Base-by-base conservation (phyloP, 257 asterid species). In the Parsonsia alboflavescens region DNA sequence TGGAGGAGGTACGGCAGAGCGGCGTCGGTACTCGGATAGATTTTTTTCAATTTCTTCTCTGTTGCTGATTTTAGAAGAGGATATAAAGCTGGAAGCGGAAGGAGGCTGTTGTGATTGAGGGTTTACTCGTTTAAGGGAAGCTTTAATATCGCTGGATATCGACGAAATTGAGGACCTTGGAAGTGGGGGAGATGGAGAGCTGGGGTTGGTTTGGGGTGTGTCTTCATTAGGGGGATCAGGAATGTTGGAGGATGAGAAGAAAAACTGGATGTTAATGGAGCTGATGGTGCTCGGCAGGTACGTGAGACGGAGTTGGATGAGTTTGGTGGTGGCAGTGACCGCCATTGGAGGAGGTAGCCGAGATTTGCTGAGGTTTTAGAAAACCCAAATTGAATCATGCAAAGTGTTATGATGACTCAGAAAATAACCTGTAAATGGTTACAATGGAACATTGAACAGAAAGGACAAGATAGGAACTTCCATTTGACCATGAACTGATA, bases 251-350 rank as follows among this genome's bases (percentile, higher is more conserved):
- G 70, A 39, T 44, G 73, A 81, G 28, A 72, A 70, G 19, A 52
- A 62, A 69, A 53, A 70, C 30, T 10, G 57, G 72, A 56, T 0
- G 15, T 63, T 17, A 17, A 68, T 30, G n/a, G 49, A 16, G 53
- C 44, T 33, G 44, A 42, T 44, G 46, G 64, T 9, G 56, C n/a
- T 54, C 22, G 45, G 71, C 4, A 39, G 74, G 62, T 36, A 36
- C 49, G 36, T 71, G 6, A 74, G 80, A 68, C 83, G 85, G 79
- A 86, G 79, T 15, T 58, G 82, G 79, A 83, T 76, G 79, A 80
- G 84, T 22, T 62, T 86, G 85, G 82, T 68, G 65, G 86, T 76
- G 49, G 83, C 85, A 82, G 84, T 68, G 53, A 82, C 74, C 39
- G 89, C 86, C 89, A 86, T 86, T 66, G 33, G 48, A n/a, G 39